A percentile compares a stretch with the other conserved stretches of the same genome.
phyloP scores from a whole-genome alignment of 106 monocot species.

The Platanthera guangdongensis region DNA sequence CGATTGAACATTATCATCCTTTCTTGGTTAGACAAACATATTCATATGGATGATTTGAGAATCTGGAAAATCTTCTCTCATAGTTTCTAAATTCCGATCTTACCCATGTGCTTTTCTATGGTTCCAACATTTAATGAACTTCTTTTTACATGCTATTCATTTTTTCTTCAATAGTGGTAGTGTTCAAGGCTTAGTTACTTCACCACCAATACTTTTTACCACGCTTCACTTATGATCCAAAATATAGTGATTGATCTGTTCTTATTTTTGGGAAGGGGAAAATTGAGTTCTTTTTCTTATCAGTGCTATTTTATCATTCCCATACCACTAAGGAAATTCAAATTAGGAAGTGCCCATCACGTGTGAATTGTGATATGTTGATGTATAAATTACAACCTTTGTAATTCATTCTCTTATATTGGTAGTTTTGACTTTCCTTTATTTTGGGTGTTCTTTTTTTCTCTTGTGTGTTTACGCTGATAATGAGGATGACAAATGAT shows the following conservation, averaged over 20 bases:
- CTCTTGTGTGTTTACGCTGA: background rate
- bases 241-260: background rate
- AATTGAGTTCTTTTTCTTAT: background rate
- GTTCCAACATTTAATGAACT: background rate
- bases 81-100: background rate
- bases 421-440: background rate
- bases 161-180: background rate
- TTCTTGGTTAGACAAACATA: background rate
- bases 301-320: background rate
- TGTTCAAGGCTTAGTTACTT: background rate
- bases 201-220: background rate
- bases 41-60: background rate
- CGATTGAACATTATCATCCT: background rate
- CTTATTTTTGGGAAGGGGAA: background rate
- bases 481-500: background rate
- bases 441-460: background rate
- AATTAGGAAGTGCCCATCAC: background rate
- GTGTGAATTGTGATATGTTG: background rate
- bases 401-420: background rate
- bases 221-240: background rate
- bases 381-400: background rate
- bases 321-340: background rate
- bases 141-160: background rate
- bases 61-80: background rate
- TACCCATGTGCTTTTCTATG: background rate